Evolutionary conservation across 306 rosid genomes (phyloP).

Genomic region (Cicer judaicum): DNA sequence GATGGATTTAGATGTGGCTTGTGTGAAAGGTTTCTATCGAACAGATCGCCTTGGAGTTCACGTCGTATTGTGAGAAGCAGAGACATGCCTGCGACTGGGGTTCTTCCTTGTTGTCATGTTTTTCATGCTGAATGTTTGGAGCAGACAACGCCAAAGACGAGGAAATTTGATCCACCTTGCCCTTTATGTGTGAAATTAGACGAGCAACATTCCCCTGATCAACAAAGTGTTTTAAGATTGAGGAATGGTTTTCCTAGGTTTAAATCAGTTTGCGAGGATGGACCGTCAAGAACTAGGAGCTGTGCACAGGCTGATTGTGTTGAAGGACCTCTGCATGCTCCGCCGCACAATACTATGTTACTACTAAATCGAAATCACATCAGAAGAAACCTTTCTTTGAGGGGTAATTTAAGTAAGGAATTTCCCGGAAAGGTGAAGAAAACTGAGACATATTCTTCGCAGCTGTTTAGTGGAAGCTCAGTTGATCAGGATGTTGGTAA

Average conservation of each 20-base stretch:
- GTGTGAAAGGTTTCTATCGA: conserved; percentile 80
- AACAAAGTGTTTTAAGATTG: conserved; percentile 51
- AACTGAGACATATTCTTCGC: conserved; percentile 57
- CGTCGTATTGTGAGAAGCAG: conserved; percentile 85
- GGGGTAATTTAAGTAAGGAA: conserved; percentile 65
- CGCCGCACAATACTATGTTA: conserved; percentile 63
- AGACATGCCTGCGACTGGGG: conserved; percentile 85
- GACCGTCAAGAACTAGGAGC: conserved; percentile 74
- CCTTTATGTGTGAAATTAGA: conserved; percentile 66
- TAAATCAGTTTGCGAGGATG: conserved; percentile 62
- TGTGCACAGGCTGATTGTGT: conserved; percentile 75
- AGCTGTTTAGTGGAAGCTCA: conserved; percentile 55
- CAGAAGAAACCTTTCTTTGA: conserved; percentile 67
- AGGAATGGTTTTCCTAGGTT: conserved; percentile 58
- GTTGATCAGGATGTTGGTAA: conserved; percentile 61
- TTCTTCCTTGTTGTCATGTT: conserved; percentile 80
- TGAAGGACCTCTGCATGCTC: conserved; percentile 73
- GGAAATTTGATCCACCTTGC: conserved; percentile 79
- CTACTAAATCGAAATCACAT: conserved; percentile 67
- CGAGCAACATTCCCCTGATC: conserved; percentile 64
- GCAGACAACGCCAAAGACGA: conserved; percentile 69
- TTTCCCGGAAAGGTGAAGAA: conserved; percentile 70
- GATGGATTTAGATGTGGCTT: conserved; percentile 71
- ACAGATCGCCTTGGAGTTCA: conserved; percentile 87
- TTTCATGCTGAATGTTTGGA: conserved; percentile 94